Evolutionary conservation across 192 early-diverging fungal species (phyloP).

Genomic region (Anaeromyces robustus): DNA sequence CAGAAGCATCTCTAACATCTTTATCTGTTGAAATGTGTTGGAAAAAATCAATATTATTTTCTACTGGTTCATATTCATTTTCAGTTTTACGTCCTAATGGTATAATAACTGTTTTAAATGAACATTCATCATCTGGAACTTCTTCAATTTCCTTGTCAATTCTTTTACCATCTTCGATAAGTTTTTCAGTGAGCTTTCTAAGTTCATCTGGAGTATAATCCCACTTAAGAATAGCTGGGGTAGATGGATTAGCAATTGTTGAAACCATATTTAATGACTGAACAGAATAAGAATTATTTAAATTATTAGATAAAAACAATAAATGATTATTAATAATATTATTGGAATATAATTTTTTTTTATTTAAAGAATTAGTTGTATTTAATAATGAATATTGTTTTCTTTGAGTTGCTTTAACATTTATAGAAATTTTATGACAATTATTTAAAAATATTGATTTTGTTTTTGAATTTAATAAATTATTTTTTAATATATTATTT

Average conservation of each 20-base stretch:
- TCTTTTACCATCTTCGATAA: neutral
- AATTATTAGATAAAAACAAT: neutral
- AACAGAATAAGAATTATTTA: neutral
- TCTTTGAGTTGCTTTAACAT: neutral
- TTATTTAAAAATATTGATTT: neutral
- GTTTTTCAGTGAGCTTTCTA: neutral
- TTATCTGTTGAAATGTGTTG: constrained; percentile 19
- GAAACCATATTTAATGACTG: neutral
- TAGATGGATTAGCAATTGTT: neutral
- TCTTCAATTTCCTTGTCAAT: neutral
- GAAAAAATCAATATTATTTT: constrained; percentile 6
- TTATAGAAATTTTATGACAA: neutral
- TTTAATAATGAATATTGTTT: neutral
- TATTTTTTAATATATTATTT: neutral
- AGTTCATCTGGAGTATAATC: neutral
- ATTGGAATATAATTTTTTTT: neutral
- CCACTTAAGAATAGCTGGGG: neutral
- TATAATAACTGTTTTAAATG: neutral
- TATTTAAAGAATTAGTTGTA: neutral
- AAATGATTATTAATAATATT: neutral
- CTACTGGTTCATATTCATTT: neutral
- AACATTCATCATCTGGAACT: neutral
- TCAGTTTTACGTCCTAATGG: neutral
- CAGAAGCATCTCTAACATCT: constrained; percentile 15
- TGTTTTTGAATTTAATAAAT: neutral